Evolutionary conservation across 129 eudicot genomes (phyloP).

Genomic region (Heracleum sosnowskyi): DNA sequence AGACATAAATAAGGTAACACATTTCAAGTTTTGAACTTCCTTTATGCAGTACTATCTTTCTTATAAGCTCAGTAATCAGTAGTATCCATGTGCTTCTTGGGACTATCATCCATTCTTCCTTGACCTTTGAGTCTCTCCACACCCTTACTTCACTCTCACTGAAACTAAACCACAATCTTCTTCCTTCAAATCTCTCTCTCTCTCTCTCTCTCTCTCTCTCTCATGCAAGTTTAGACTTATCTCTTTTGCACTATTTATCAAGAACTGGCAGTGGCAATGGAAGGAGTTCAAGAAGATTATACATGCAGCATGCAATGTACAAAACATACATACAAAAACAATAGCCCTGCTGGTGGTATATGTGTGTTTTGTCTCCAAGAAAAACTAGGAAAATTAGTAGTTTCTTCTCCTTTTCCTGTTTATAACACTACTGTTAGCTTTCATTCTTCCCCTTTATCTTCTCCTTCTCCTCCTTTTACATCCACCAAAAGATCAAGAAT

Average conservation of each 20-base stretch:
- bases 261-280: conserved; percentile 9
- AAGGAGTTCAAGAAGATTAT: conserved; percentile 51
- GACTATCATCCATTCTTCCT: background rate
- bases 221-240: background rate
- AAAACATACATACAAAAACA: conserved; percentile 54
- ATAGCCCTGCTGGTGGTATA: conserved; percentile 56
- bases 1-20: background rate
- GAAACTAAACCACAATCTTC: conserved; percentile 4
- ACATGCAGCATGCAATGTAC: conserved; percentile 43
- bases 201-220: background rate
- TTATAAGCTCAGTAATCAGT: background rate
- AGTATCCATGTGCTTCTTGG: conserved; percentile 7
- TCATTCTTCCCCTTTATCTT: conserved; percentile 40
- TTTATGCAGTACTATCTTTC: conserved; percentile 1
- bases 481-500: conserved; percentile 34
- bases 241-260: background rate
- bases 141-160: conserved; percentile 1
- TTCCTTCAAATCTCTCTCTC: background rate
- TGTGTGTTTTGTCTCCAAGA: conserved; percentile 87
- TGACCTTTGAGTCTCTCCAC: background rate
- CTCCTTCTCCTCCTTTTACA: conserved; percentile 13
- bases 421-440: conserved; percentile 28
- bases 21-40: conserved; percentile 2
- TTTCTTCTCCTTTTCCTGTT: conserved; percentile 62
- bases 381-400: conserved; percentile 70